Base-by-base conservation (phyloP, 495 filamentous ascomycete genomes). In the Neurospora hispaniola region DNA sequence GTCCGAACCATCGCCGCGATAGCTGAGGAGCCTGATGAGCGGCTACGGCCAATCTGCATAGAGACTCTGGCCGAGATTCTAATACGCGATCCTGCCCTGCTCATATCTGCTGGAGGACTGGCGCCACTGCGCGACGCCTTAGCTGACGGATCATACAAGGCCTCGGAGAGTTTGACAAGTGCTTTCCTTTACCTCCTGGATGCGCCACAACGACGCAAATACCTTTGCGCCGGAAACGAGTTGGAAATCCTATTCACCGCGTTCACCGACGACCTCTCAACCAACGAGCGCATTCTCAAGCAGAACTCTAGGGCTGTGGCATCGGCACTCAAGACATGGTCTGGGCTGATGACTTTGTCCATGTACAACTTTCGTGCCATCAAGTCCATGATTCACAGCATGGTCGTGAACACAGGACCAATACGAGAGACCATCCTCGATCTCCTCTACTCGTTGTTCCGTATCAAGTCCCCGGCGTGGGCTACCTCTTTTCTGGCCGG, bases 381-480 rank as follows among this genome's bases (percentile, higher is more conserved):
- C 48, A 87, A 86, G 72, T 98, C 94, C 38, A 86, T 99, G 69
- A 84, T 97, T 23, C 88, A 90, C 12, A 93, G 92, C 42, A 85
- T 97, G 73, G 89, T 93, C 71, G 89, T 94, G 69, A 89, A 91
- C 14, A 88, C 88, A 66, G 84, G 89, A 3, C 83, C 86, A n/a
- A 85, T 90, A 78, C 89, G 84, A 76, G 92, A 85, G 83, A 92
- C 83, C 9, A 84, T 98, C 59, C 84, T 98, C 74, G 96, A 98
- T 76, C 84, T 99, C 7, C 82, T 99, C 54, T 97, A 95, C 80
- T 93, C 94, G 72, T 88, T 98, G 31, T 86, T 99, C 73, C 90
- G 94, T 59, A 97, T 99, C 79, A 98, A 97, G 77, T 90, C 94
- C 27, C 96, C 96, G 7, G 95, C 94, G 1, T 99, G 96, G 96